These are phyloP conservation scores for Rhodotorula sp. DNA, from an alignment of 1,284 basidiomycete genomes.

Conservation along the genomic window DNA sequence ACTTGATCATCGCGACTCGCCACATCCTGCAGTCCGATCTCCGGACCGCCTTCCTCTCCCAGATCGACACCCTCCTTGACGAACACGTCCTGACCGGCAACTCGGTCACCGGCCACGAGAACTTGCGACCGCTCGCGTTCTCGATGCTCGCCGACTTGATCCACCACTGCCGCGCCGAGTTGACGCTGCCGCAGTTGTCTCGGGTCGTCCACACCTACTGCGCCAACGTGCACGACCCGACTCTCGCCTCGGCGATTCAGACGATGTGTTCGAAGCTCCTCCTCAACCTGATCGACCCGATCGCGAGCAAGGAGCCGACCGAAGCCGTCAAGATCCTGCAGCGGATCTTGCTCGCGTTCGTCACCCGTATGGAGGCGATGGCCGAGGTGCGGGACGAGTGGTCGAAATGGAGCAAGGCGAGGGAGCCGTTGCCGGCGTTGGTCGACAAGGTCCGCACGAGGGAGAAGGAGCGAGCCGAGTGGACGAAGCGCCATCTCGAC, in stretches of 20 bases:
- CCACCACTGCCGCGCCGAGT: slow-evolving; percentile 83
- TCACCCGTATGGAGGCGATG: slow-evolving; percentile 83
- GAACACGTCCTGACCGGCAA: slow-evolving; percentile 88
- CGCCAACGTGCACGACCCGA: slow-evolving; percentile 84
- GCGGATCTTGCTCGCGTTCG: slow-evolving; percentile 76
- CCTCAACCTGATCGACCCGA: slow-evolving; percentile 82
- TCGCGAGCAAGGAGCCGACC: slow-evolving; percentile 64
- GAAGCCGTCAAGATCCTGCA: slow-evolving; percentile 67
- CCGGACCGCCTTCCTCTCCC: slow-evolving; percentile 73
- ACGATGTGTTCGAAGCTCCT: slow-evolving; percentile 92
- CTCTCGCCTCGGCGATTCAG: slow-evolving; percentile 76
- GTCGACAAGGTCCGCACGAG: slow-evolving; percentile 57
- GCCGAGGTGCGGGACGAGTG: slow-evolving; percentile 50
- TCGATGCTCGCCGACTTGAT: slow-evolving; percentile 89
- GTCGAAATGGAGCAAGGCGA: slow-evolving; percentile 39
- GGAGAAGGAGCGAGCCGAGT: slow-evolving; percentile 37
- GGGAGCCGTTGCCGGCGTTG: slow-evolving; percentile 45
- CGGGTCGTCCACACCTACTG: slow-evolving; percentile 83
- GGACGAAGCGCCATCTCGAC: slow-evolving; percentile 40
- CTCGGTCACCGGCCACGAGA: slow-evolving; percentile 74
- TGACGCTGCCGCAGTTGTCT: slow-evolving; percentile 73
- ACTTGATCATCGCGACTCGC: slow-evolving; percentile 87
- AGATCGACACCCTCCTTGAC: slow-evolving; percentile 86
- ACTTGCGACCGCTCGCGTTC: slow-evolving; percentile 78
- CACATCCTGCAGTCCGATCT: slow-evolving; percentile 83